These are phyloP conservation scores for Podosphaera fusca DNA, from an alignment of 2,329 filamentous ascomycete genomes.

Conservation along the genomic window DNA sequence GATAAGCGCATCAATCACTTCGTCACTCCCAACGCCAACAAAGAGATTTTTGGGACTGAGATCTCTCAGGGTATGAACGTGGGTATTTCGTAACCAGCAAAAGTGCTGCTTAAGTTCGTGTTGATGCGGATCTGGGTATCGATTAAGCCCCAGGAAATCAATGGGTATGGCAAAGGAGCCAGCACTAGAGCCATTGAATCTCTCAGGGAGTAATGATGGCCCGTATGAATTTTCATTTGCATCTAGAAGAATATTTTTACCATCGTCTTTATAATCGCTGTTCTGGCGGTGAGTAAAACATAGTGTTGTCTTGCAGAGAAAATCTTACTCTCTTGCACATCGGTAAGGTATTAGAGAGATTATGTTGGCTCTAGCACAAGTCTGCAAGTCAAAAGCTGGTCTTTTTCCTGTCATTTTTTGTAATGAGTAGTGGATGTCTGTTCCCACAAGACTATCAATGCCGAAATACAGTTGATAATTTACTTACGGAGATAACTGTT, in stretches of 20 bases:
- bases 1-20: slow-evolving; percentile 85
- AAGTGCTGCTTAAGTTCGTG: slow-evolving; percentile 63
- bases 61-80: slow-evolving; percentile 49
- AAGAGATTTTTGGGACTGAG: slow-evolving; percentile 71
- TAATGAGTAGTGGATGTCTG: too few species aligned
- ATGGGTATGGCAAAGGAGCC: slow-evolving; percentile 30
- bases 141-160: slow-evolving; percentile 63
- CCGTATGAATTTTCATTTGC: slow-evolving; percentile 96
- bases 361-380: slow-evolving; percentile 57
- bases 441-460: too few species aligned
- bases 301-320: slow-evolving; percentile 4
- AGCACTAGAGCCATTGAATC: slow-evolving; percentile 19
- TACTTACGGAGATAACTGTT: too few species aligned
- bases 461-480: too few species aligned
- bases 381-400: slow-evolving; percentile 48
- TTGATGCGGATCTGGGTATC: slow-evolving; percentile 95
- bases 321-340: slow-evolving; percentile 57
- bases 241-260: slow-evolving; percentile 84
- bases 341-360: slow-evolving; percentile 55
- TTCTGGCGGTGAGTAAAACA: slow-evolving; percentile 15
- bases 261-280: slow-evolving; percentile 97
- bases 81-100: slow-evolving; percentile 69
- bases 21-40: slow-evolving; percentile 86
- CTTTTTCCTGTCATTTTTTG: slow-evolving; percentile 15
- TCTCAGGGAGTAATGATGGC: slow-evolving; percentile 40